Percentiles rank a stretch among this genome's conserved stretches.
Conservation (phyloP, 2,329 filamentous ascomycete species). For the Pyrenochaeta sp. region DNA sequence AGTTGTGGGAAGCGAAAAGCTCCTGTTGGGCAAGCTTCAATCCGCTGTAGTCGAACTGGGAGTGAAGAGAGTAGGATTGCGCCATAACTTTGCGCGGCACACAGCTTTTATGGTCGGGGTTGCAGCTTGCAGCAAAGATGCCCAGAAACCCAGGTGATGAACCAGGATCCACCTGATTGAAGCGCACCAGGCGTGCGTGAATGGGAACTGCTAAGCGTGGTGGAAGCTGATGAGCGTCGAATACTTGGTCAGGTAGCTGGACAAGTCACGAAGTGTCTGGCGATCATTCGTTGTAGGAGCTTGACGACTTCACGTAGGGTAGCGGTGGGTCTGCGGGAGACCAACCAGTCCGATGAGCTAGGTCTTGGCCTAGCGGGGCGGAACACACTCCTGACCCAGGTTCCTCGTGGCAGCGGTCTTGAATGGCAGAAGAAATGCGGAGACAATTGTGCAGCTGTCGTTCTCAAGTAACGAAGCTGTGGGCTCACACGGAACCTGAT, state of each 20-base stretch:
- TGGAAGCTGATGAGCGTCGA: slow-evolving; percentile 3
- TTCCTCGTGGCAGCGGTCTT: slow-evolving; percentile 6
- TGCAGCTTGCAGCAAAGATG: slow-evolving; percentile 15
- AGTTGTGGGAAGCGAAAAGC: slow-evolving; percentile 7
- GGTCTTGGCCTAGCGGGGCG: slow-evolving; percentile 2
- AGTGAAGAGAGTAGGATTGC: slow-evolving; percentile 15
- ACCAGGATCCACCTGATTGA: slow-evolving; percentile 4
- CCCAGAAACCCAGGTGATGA: slow-evolving; percentile 15
- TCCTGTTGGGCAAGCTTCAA: slow-evolving; percentile 4
- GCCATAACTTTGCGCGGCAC: slow-evolving; percentile 24
- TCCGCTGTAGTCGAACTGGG: slow-evolving; percentile 6
- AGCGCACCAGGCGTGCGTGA: slow-evolving; percentile 23
- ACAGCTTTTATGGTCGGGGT: too few species aligned
- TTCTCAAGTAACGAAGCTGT: too few species aligned
- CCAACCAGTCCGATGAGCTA: slow-evolving; percentile 5
- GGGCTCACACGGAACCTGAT: slow-evolving; percentile 20
- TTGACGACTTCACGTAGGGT: slow-evolving; percentile 30
- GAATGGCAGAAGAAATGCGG: slow-evolving; percentile 19
- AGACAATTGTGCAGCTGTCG: too few species aligned
- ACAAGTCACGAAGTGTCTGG: slow-evolving; percentile 24
- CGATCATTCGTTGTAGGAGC: slow-evolving; percentile 27
- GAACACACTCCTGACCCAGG: slow-evolving; percentile 11
- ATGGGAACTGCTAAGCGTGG: slow-evolving; percentile 17
- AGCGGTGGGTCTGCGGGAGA: slow-evolving; percentile 25
- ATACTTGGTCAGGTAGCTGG: slow-evolving; percentile 11